Percentiles rank a stretch among this genome's conserved stretches.
Evolutionary conservation across 2,329 filamentous ascomycete species (phyloP).

Genomic region (Cryphonectria naterciae): DNA sequence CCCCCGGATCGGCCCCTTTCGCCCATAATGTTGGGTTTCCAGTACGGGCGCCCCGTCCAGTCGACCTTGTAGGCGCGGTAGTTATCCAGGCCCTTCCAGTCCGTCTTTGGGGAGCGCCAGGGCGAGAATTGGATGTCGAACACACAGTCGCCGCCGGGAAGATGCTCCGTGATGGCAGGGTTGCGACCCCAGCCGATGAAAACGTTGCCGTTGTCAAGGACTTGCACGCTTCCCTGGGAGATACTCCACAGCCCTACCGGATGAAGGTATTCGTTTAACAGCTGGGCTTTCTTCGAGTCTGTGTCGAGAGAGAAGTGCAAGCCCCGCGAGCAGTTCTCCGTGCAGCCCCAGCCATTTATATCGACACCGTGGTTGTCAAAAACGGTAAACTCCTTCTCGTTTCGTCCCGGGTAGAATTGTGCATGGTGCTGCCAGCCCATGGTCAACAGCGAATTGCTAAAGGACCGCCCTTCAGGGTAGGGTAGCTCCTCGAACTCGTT

Average conservation of each 20-base stretch:
- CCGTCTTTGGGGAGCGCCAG: slow-evolving; percentile 30
- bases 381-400: slow-evolving; percentile 47
- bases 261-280: slow-evolving; percentile 44
- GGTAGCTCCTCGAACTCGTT: slow-evolving; percentile 46
- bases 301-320: slow-evolving; percentile 46
- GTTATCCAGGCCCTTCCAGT: slow-evolving; percentile 28
- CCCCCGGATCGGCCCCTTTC: slow-evolving; percentile 23
- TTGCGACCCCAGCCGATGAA: slow-evolving; percentile 41
- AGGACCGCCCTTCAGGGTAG: slow-evolving; percentile 40
- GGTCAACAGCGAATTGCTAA: slow-evolving; percentile 31
- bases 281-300: slow-evolving; percentile 45
- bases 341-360: slow-evolving; percentile 19
- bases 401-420: slow-evolving; percentile 42
- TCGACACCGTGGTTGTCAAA: slow-evolving; percentile 49
- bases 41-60: slow-evolving; percentile 29
- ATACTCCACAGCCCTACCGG: slow-evolving; percentile 39
- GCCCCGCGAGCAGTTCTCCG: slow-evolving; percentile 33
- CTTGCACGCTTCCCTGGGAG: slow-evolving; percentile 34
- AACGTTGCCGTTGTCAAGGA: slow-evolving; percentile 14
- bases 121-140: slow-evolving; percentile 47
- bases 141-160: slow-evolving; percentile 42
- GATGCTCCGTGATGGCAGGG: slow-evolving; percentile 51
- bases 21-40: slow-evolving; percentile 32
- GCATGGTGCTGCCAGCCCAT: slow-evolving; percentile 54
- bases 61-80: slow-evolving; percentile 36